A percentile compares a stretch with the other conserved stretches of the same genome.
These are phyloP conservation scores for Plantago lanceolata DNA, from an alignment of 305 asterid species.

Conservation along the genomic window DNA sequence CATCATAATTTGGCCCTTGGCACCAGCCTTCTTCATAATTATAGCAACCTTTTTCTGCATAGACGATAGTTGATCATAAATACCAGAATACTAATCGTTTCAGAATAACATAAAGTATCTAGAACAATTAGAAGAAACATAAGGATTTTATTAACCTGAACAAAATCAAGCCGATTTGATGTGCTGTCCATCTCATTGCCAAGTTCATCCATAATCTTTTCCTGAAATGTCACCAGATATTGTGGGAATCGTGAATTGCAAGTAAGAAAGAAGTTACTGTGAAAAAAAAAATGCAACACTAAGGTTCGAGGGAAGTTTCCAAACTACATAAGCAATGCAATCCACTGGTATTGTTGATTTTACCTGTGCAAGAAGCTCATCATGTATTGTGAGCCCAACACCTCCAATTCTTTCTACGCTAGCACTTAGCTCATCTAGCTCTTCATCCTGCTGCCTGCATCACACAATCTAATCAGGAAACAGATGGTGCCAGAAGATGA, in stretches of 20 bases:
- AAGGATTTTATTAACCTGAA: constrained; percentile 55
- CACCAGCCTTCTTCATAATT: constrained; percentile 92
- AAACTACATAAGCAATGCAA: background rate
- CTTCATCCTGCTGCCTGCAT: constrained; percentile 91
- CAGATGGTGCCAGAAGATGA: constrained; percentile 2
- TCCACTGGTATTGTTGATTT: constrained; percentile 3
- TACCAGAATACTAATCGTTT: background rate
- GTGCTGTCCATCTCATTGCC: constrained; percentile 92
- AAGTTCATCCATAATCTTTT: constrained; percentile 70
- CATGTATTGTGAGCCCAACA: constrained; percentile 93
- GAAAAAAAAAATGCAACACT: background rate
- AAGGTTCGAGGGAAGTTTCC: constrained; percentile 4
- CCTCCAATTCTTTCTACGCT: constrained; percentile 88
- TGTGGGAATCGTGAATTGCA: background rate
- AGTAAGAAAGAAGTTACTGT: constrained; percentile 3
- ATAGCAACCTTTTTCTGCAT: constrained; percentile 83
- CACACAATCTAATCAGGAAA: constrained; percentile 14
- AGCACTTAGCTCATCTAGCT: constrained; percentile 85
- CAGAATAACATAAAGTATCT: background rate
- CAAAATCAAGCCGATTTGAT: constrained; percentile 91
- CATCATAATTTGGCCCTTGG: constrained; percentile 71
- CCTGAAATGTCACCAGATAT: constrained; percentile 40
- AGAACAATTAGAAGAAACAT: background rate
- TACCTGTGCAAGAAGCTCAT: constrained; percentile 90
- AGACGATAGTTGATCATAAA: background rate